Evolutionary conservation across 306 rosid species (phyloP).

Genomic region (Cucurbita moschata): DNA sequence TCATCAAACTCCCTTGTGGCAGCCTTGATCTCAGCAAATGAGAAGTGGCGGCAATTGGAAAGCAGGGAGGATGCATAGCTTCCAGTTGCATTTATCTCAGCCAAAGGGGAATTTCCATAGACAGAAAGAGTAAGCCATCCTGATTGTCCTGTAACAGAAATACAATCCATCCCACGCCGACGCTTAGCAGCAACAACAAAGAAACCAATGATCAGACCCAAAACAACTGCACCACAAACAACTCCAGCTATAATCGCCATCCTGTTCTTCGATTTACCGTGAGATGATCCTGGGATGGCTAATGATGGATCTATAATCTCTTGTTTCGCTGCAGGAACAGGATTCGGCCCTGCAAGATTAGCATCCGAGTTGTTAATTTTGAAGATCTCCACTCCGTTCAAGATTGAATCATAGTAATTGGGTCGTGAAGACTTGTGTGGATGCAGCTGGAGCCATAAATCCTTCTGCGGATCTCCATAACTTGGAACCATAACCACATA

Average conservation of each 20-base stretch:
- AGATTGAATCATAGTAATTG: conserved; percentile 34
- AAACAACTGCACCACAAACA: conserved; percentile 51
- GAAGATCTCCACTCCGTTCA: conserved; percentile 82
- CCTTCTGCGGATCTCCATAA: conserved; percentile 54
- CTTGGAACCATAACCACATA: conserved; percentile 50
- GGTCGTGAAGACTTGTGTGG: conserved; percentile 25
- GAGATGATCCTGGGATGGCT: conserved; percentile 25
- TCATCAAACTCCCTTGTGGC: conserved; percentile 91
- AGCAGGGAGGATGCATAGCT: conserved; percentile 86
- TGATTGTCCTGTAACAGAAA: conserved; percentile 82
- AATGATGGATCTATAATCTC: conserved; percentile 30
- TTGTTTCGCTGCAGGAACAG: conserved; percentile 47
- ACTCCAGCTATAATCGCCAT: conserved; percentile 53
- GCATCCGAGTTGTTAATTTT: conserved; percentile 41
- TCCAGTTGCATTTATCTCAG: conserved; percentile 82
- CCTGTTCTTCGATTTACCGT: conserved; percentile 36
- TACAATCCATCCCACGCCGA: conserved; percentile 46
- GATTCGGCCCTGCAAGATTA: conserved; percentile 74
- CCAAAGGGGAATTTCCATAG: conserved; percentile 85
- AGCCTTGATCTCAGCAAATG: conserved; percentile 82
- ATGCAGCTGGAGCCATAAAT: conserved; percentile 64
- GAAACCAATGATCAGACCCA: conserved; percentile 42
- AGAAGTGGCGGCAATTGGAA: conserved; percentile 90
- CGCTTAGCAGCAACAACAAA: conserved; percentile 22
- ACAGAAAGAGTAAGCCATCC: conserved; percentile 98